These are phyloP conservation scores for Przewalskia tangutica DNA, from an alignment of 257 asterid species.

Conservation along the genomic window DNA sequence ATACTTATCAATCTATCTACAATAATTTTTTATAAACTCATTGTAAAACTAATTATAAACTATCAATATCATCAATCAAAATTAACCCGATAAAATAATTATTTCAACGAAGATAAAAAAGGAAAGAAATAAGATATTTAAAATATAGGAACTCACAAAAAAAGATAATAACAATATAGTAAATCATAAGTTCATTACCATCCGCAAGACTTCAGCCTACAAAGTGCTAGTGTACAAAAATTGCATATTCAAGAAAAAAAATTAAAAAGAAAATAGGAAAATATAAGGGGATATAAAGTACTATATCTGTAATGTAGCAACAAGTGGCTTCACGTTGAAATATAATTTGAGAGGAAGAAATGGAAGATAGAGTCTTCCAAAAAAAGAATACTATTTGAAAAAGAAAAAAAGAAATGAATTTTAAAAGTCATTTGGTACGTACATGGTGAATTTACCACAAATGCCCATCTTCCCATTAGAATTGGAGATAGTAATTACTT, in stretches of 20 bases:
- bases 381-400: neutral
- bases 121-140: neutral
- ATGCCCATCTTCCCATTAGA: neutral
- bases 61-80: neutral
- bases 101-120: neutral
- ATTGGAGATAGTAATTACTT: neutral
- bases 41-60: neutral
- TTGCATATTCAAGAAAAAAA: neutral
- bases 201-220: neutral
- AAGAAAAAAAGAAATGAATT: neutral
- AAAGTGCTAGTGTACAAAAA: neutral
- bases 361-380: neutral
- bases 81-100: neutral
- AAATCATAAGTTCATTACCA: neutral
- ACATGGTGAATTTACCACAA: neutral
- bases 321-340: neutral
- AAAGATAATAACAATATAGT: neutral
- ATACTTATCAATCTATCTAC: neutral
- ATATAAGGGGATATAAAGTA: neutral
- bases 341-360: neutral
- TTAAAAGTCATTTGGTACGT: neutral
- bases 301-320: neutral
- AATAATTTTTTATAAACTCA: neutral
- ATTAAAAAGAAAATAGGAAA: neutral
- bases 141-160: neutral